Evolutionary conservation across 139 green algal species (phyloP), one percentile per base, ranked within the genome.

Genomic region (Eudorina sp.): DNA sequence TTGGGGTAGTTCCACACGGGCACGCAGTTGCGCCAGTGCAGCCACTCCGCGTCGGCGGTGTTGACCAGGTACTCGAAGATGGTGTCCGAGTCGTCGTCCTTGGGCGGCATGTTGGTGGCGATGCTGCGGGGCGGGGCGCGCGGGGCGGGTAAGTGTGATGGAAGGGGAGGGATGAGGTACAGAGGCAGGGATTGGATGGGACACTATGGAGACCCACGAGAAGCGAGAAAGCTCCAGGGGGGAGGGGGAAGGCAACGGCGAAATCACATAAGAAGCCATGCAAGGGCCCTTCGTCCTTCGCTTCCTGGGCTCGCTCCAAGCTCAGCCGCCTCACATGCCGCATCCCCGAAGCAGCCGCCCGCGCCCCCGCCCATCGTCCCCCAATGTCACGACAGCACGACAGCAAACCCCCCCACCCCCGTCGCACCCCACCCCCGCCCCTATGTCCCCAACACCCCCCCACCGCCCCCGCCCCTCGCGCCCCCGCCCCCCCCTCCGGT

Each of bases 1-100:
- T 89, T 90, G 29, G 97, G 97, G 91, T 98, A 98, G 31, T 46
- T 83, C 97, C 97, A 99, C 14, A 83, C 62, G 21, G 96, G 96
- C 84, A 99, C 94, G 46, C 92, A 90, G 76, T 94, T 85, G 34
- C 82, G 89, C 97, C 97, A 99, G 94, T 97, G 95, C 79, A 91
- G 83, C 97, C 97, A 98, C 53, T 90, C 85, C 18, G 90, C 88
- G 72, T 90, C 88, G n/a, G 92, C 75, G 45, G 96, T 94, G 58
- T 94, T 90, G 53, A 99, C 94, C 36, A 96, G 53, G 82, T 95
- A 98, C 91, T 99, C 97, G 83, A 94, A 99, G n/a, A 98, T 89
- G 55, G 94, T 98, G 90, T 95, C 91, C 27, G 55, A 82, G 19
- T 95, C 92, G 19, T 93, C 90, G 25, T 94, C 90, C 46, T 89